phyloP scores from a whole-genome alignment of 352 stramenopile species.

The Globisporangium cylindrosporum region DNA sequence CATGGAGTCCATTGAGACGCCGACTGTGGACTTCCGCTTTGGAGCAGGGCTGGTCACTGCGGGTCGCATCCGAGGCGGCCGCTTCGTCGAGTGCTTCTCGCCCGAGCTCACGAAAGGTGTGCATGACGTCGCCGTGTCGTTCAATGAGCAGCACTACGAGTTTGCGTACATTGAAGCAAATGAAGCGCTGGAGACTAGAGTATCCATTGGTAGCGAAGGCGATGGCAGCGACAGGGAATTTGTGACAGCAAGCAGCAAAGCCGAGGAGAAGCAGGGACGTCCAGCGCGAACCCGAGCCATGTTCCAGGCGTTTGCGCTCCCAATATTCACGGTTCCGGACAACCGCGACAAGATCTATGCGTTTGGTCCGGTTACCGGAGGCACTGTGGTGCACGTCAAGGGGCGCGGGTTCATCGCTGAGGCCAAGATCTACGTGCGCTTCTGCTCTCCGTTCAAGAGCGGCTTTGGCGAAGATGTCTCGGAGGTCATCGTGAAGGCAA shows the following conservation, averaged over 20 bases:
- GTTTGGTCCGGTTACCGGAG: conserved; percentile 46
- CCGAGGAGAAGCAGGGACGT: not conserved
- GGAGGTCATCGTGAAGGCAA: conserved; percentile 46
- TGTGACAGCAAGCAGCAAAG: not conserved
- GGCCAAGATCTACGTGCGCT: conserved; percentile 64
- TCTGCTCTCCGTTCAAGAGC: conserved; percentile 39
- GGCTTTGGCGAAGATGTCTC: conserved; percentile 29
- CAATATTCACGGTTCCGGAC: conserved; percentile 45
- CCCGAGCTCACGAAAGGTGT: conserved; percentile 41
- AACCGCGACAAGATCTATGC: conserved; percentile 42
- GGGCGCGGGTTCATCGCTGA: conserved; percentile 54
- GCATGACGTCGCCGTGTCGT: conserved; percentile 52
- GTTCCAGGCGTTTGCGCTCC: conserved; percentile 58
- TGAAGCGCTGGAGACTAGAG: not conserved
- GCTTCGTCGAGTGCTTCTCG: conserved; percentile 66
- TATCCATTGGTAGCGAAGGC: not conserved
- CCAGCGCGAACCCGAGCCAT: conserved; percentile 16
- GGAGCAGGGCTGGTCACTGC: conserved; percentile 28
- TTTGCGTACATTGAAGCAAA: conserved; percentile 15
- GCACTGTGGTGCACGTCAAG: conserved; percentile 52
- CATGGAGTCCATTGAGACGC: conserved; percentile 44
- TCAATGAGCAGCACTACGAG: conserved; percentile 73
- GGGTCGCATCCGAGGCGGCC: conserved; percentile 34
- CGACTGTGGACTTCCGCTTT: conserved; percentile 65
- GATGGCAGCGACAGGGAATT: not conserved